Percentiles rank a stretch among this genome's conserved stretches.
Conservation (phyloP, 179 eudicot genomes). For the Patellifolia procumbens region DNA sequence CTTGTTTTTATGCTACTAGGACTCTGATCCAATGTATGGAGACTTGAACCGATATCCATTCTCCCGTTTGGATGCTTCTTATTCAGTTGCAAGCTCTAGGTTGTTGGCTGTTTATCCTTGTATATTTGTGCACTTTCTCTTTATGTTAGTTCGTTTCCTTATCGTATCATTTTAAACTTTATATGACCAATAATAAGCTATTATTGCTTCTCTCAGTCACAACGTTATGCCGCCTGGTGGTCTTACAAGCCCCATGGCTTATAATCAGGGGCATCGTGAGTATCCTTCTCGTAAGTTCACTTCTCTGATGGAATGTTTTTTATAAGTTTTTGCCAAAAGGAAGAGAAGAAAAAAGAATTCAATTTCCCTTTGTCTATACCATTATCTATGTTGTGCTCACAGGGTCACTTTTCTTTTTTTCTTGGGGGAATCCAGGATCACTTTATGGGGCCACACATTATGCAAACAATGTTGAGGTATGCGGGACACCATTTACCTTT, state of each 20-base stretch:
- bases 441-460: conserved; percentile 29
- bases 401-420: too few relatives aligned
- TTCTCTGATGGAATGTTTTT: not conserved
- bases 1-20: conserved; percentile 33
- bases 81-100: conserved; percentile 43
- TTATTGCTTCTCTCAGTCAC: conserved; percentile 25
- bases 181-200: not conserved
- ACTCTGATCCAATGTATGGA: conserved; percentile 32
- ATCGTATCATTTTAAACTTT: not conserved
- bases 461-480: conserved; percentile 40
- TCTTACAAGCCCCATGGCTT: conserved; percentile 27
- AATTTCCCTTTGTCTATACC: too few relatives aligned
- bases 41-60: conserved; percentile 41
- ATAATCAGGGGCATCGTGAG: conserved; percentile 31
- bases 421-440: conserved; percentile 41
- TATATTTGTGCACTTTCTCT: not conserved
- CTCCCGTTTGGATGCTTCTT: conserved; percentile 35
- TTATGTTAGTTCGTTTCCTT: not conserved
- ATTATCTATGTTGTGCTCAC: not conserved
- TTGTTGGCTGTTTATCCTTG: conserved; percentile 13
- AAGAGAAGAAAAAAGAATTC: too few relatives aligned
- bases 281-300: conserved; percentile 41
- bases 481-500: not conserved
- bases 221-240: conserved; percentile 27
- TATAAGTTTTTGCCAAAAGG: too few relatives aligned